Base-by-base conservation (phyloP, 805 yeast species). In the Yamadazyma akitaensis region DNA sequence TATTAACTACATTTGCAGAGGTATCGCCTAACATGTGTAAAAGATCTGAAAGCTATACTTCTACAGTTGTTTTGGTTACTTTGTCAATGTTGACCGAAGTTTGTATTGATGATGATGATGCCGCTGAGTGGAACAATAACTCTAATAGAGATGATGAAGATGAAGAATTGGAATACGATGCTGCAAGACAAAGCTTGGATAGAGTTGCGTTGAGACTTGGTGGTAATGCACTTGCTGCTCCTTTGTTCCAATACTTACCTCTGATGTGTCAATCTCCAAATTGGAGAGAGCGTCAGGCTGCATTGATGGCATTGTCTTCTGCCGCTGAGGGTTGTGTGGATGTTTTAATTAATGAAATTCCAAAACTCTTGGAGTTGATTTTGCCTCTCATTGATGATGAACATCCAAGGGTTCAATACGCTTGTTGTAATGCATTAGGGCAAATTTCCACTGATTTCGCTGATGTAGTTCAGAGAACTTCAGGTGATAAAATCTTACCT, bases 241-340 rank as follows among this genome's bases (percentile, higher is more conserved):
- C 96, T 14, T 72, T 94, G 47, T 94, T 94, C 71, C 87, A 85
- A 61, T 85, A 80, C 62, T 74, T 94, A 48, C 96, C 97, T 16
- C 81, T 79, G 47, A 88, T 94, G 96, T 67, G 88, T 17, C 71
- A 72, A 46, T 84, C 96, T 1, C 62, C 71, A 28, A 79, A 81
- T 50, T 94, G 99, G 99, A 84, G 96, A 64, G 96, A 90, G 63
- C 84, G 97, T 51, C 96, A 91, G 63, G 99, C 96, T 19, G 96
- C 97, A 1, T 70, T 94, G 46, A 94, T 94, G 98, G 97, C 97
- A 0, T 72, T 94, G 24, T 90, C 97, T 0, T 84, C 96, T 5
- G 96, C 96, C 18, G 97, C 97, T 34, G 99, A 94, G 71, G 99
- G 99, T 43, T 92, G 98, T 68, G 77, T 88, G 41, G 97, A 91